Evolutionary conservation across 306 rosid genomes (phyloP).

Genomic region (Mimosa pudica): DNA sequence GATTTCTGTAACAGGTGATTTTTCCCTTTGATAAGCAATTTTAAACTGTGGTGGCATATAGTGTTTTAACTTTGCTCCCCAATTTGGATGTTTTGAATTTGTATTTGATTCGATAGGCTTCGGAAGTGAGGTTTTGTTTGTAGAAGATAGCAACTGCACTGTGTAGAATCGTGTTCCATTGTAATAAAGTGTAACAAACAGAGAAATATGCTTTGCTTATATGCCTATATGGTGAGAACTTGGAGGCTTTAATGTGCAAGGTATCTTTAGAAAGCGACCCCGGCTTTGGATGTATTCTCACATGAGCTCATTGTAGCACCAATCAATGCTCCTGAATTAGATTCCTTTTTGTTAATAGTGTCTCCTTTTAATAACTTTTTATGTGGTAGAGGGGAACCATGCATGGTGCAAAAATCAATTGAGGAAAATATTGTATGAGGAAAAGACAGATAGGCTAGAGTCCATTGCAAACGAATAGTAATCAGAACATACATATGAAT

Average conservation of each 20-base stretch:
- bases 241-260: slow-evolving; percentile 23
- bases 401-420: slow-evolving; percentile 20
- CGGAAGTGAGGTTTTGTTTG: slow-evolving; percentile 1
- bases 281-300: slow-evolving; percentile 30
- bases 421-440: background rate
- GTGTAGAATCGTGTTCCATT: background rate
- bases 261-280: slow-evolving; percentile 40
- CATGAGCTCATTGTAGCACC: slow-evolving; percentile 13
- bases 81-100: background rate
- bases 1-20: background rate
- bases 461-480: slow-evolving; percentile 8
- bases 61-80: slow-evolving; percentile 12
- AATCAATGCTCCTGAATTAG: slow-evolving; percentile 35
- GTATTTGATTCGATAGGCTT: background rate
- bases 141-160: background rate
- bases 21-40: background rate
- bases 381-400: slow-evolving; percentile 27
- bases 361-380: slow-evolving; percentile 22
- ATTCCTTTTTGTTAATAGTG: slow-evolving; percentile 42
- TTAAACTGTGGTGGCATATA: background rate
- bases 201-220: slow-evolving; percentile 9
- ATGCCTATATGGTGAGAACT: slow-evolving; percentile 30
- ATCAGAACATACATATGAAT: slow-evolving; percentile 9
- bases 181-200: background rate
- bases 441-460: background rate